phyloP scores from a whole-genome alignment of 2,329 filamentous ascomycete species.

The Colletotrichum godetiae region DNA sequence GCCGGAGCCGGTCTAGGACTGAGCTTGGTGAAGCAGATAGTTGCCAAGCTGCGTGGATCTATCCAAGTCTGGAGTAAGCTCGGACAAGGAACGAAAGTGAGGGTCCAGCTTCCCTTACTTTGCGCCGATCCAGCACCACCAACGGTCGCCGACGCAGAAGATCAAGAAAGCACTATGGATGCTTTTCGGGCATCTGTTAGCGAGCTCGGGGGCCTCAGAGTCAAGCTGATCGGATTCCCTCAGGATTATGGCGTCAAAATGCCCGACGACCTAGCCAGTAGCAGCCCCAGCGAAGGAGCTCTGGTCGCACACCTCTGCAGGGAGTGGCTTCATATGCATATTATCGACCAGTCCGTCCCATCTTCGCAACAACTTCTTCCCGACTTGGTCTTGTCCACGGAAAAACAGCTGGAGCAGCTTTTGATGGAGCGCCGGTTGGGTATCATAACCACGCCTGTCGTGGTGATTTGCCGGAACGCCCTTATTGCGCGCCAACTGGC shows the following conservation, averaged over 20 bases:
- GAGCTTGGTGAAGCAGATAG: conserved; percentile 71
- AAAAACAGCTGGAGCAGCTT: conserved; percentile 25
- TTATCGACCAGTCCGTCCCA: conserved; percentile 36
- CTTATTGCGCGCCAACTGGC: conserved; percentile 42
- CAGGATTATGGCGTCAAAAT: not conserved
- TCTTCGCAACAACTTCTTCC: conserved; percentile 28
- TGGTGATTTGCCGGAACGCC: conserved; percentile 48
- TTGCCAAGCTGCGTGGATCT: conserved; percentile 66
- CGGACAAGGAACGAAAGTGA: conserved; percentile 50
- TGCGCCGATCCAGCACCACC: conserved; percentile 1
- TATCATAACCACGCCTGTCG: conserved; percentile 20
- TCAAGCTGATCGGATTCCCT: conserved; percentile 41
- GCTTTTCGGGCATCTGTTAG: conserved; percentile 43
- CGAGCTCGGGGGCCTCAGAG: conserved; percentile 45
- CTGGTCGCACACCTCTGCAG: conserved; percentile 43
- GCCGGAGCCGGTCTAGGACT: conserved; percentile 74
- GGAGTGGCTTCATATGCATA: conserved; percentile 47
- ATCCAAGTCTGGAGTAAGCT: conserved; percentile 65
- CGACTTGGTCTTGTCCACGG: conserved; percentile 42
- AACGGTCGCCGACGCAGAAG: not conserved
- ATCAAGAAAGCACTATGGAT: conserved; percentile 36
- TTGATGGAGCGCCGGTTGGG: not conserved
- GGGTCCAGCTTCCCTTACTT: conserved; percentile 46
- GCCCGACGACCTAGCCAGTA: conserved; percentile 2
- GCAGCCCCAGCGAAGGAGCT: conserved; percentile 32